Evolutionary conservation across 2,329 filamentous ascomycete genomes (phyloP).

Genomic region (Biscogniauxia mediterranea): DNA sequence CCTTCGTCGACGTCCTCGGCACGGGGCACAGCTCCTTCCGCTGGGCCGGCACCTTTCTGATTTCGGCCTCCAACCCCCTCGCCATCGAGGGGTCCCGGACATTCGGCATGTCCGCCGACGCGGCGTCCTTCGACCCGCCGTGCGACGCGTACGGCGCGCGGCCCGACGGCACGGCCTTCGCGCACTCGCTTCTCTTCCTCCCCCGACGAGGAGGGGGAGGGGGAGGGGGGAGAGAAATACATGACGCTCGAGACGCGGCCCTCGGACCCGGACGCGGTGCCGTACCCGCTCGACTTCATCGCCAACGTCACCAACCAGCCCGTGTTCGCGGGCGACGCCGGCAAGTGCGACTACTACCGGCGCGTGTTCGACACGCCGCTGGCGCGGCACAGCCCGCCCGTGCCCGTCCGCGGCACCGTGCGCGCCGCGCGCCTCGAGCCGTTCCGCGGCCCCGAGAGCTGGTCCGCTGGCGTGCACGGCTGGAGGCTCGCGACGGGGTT

Average conservation of each 20-base stretch:
- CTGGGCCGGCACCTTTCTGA: slow-evolving; percentile 47
- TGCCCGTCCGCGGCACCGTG: slow-evolving; percentile 27
- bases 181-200: not conserved
- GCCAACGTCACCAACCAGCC: slow-evolving; percentile 56
- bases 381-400: slow-evolving; percentile 30
- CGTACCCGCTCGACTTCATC: slow-evolving; percentile 43
- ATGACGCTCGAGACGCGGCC: slow-evolving; percentile 28
- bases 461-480: slow-evolving; percentile 18
- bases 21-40: slow-evolving; percentile 52
- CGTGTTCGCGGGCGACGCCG: slow-evolving; percentile 38
- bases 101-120: slow-evolving; percentile 45
- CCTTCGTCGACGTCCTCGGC: slow-evolving; percentile 52
- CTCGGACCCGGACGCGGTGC: slow-evolving; percentile 8
- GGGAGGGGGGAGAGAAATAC: slow-evolving; percentile 16
- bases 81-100: slow-evolving; percentile 44
- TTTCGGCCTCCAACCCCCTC: slow-evolving; percentile 40
- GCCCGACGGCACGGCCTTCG: slow-evolving; percentile 23
- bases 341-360: slow-evolving; percentile 43
- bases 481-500: slow-evolving; percentile 27
- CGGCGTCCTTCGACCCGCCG: slow-evolving; percentile 43
- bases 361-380: slow-evolving; percentile 46
- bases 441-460: slow-evolving; percentile 14
- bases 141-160: slow-evolving; percentile 48
- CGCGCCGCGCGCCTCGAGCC: slow-evolving; percentile 26
- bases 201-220: no score